Evolutionary conservation across 176 grass and related monocot species (phyloP), one percentile per base, ranked within the genome.

Genomic region (Avena atlantica): DNA sequence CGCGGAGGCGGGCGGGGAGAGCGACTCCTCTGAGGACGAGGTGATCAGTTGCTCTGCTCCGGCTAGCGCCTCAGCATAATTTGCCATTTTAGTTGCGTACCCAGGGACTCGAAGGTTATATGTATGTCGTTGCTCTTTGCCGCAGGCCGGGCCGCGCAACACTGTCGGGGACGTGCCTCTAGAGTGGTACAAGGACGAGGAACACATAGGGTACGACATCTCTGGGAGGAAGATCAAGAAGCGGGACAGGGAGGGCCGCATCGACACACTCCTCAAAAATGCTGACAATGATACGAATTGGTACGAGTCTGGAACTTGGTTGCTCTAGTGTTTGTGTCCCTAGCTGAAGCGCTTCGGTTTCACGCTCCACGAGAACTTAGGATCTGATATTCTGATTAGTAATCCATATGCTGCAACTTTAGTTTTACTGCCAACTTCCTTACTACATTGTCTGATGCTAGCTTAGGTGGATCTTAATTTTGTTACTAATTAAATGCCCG

Each of bases 11-110:
- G 95, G 87, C 72, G 93, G 91, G 86, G 93, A 98, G 91, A 95
- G 93, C 40, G 95, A 97, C 88, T 97, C 95, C 27, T 97, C 95
- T 0, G 92, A 93, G 87, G 95, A 98, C 29, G 93, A 98, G 95
- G 95, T 95, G 83, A 89, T 5, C 9, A 31, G 2, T 13, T 48
- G 68, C 50, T 23, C 74, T 75, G 23, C n/a, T 84, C 44, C 20
- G n/a, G 14, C n/a, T 14, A 50, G n/a, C 5, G n/a, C n/a, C n/a
- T 12, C 40, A 42, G 19, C 4, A 47, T 48, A 12, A 1, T 24
- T 17, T 6, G 64, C 64, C 64, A 8, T 34, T 67, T 29, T 67
- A 31, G 25, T 23, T 59, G 42, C 15, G 5, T 55, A 27, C 59
- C 25, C 12, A 66, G 61, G 60, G 3, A 14, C 24, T 64, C 42